Percentiles rank a stretch among this genome's conserved stretches.
These are phyloP conservation scores for Fennellomyces sp. DNA, from an alignment of 371 early-diverging fungal genomes.

Conservation along the genomic window DNA sequence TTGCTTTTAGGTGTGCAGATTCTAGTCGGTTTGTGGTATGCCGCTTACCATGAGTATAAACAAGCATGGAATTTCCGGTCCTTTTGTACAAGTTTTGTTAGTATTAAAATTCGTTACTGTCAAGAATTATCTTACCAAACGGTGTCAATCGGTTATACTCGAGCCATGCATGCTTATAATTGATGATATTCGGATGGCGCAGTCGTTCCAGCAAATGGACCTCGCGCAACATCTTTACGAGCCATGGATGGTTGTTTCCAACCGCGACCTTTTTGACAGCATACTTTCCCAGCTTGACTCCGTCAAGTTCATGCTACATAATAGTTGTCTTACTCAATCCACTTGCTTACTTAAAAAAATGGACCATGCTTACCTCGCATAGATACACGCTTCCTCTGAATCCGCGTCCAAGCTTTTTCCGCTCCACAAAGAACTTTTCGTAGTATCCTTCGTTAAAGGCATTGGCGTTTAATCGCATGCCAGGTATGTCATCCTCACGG, in stretches of 20 bases:
- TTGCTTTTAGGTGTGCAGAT: background rate
- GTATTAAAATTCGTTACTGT: background rate
- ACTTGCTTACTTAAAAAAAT: background rate
- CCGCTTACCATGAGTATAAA: slow-evolving; percentile 88
- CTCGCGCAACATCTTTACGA: slow-evolving; percentile 91
- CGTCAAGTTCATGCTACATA: slow-evolving; percentile 75
- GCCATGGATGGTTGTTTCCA: slow-evolving; percentile 88
- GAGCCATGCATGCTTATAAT: slow-evolving; percentile 94
- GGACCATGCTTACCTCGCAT: slow-evolving; percentile 60
- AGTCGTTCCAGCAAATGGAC: slow-evolving; percentile 89
- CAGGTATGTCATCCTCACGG: background rate
- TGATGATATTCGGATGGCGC: slow-evolving; percentile 89
- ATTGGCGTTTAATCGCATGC: slow-evolving; percentile 36
- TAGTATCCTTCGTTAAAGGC: slow-evolving; percentile 94
- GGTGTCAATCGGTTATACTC: slow-evolving; percentile 78
- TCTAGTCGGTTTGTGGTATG: too few species aligned
- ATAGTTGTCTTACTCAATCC: background rate
- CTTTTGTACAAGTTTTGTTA: slow-evolving; percentile 11
- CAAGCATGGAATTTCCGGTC: slow-evolving; percentile 90
- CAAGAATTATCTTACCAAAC: slow-evolving; percentile 60
- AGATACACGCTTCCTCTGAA: slow-evolving; percentile 90
- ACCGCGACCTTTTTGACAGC: slow-evolving; percentile 95
- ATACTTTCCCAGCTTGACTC: slow-evolving; percentile 82
- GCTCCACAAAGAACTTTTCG: slow-evolving; percentile 90
- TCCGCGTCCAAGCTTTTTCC: slow-evolving; percentile 86